Evolutionary conservation across 176 grass and related monocot species (phyloP).

Genomic region (Raddia guianensis): DNA sequence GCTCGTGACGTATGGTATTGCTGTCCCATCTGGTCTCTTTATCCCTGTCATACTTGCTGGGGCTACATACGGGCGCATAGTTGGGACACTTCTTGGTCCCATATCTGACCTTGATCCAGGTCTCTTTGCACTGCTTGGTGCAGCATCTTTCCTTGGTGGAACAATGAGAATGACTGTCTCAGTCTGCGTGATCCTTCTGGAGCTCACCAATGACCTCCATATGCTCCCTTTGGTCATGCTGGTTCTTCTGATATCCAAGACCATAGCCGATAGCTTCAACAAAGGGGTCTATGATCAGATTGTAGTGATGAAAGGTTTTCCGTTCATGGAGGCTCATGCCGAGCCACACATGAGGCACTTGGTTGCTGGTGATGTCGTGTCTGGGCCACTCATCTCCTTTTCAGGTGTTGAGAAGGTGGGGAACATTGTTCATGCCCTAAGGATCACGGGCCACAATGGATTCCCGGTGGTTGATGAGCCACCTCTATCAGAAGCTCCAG

Average conservation of each 20-base stretch:
- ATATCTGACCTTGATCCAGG: conserved; percentile 74
- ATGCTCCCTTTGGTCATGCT: conserved; percentile 97
- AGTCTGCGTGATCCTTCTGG: conserved; percentile 88
- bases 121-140: conserved; percentile 84
- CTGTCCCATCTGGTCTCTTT: conserved; percentile 92
- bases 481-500: conserved; percentile 69
- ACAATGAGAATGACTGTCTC: conserved; percentile 98
- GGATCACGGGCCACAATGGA: conserved; percentile 87
- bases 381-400: conserved; percentile 68
- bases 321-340: conserved; percentile 90
- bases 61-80: conserved; percentile 73
- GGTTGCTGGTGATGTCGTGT: conserved; percentile 76
- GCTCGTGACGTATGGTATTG: conserved; percentile 81
- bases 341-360: conserved; percentile 82
- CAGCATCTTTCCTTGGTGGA: conserved; percentile 84
- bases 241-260: conserved; percentile 91
- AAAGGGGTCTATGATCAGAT: conserved; percentile 92
- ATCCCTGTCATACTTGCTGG: conserved; percentile 92
- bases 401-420: conserved; percentile 79
- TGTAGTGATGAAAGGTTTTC: conserved; percentile 89
- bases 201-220: conserved; percentile 87
- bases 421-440: conserved; percentile 64
- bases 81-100: conserved; percentile 72
- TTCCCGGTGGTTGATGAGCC: conserved; percentile 91
- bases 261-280: conserved; percentile 89